Percentiles rank a stretch among this genome's conserved stretches.
Evolutionary conservation across 2,329 filamentous ascomycete genomes (phyloP).

Genomic region (Venturia aucupariae): DNA sequence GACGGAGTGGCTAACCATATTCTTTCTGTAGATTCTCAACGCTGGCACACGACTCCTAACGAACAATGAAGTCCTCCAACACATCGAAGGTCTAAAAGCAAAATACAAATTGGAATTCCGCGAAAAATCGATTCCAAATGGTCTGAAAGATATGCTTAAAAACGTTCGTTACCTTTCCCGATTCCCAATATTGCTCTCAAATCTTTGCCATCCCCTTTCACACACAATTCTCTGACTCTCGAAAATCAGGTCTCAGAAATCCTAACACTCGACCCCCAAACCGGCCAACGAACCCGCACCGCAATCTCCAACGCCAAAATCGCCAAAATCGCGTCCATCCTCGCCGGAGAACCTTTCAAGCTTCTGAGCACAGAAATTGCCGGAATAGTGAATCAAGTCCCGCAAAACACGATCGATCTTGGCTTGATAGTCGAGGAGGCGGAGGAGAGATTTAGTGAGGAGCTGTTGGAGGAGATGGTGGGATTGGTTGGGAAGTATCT

Average conservation of each 20-base stretch:
- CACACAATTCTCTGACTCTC: neutral
- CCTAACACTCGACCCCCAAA: neutral
- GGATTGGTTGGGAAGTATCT: neutral
- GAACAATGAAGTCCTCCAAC: constrained; percentile 36
- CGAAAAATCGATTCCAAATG: neutral
- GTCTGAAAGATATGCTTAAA: constrained; percentile 1
- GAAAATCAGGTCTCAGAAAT: neutral
- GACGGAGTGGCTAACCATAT: neutral
- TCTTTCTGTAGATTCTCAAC: constrained; percentile 30
- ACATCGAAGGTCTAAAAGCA: constrained; percentile 23
- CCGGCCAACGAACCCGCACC: neutral
- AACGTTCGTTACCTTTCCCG: neutral
- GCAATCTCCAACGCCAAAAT: constrained; percentile 3
- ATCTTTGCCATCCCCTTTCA: neutral
- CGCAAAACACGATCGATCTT: constrained; percentile 36
- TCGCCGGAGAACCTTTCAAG: neutral
- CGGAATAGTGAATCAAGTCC: constrained; percentile 18
- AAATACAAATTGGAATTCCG: constrained; percentile 4
- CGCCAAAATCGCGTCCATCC: neutral
- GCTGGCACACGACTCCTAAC: constrained; percentile 36
- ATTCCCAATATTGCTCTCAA: no score
- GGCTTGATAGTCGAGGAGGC: constrained; percentile 59
- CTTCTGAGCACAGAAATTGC: constrained; percentile 14
- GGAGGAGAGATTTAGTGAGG: constrained; percentile 48
- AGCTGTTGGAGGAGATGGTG: constrained; percentile 43